phyloP scores from a whole-genome alignment of 2,329 filamentous ascomycete genomes.

The Epichloe glyceriae region DNA sequence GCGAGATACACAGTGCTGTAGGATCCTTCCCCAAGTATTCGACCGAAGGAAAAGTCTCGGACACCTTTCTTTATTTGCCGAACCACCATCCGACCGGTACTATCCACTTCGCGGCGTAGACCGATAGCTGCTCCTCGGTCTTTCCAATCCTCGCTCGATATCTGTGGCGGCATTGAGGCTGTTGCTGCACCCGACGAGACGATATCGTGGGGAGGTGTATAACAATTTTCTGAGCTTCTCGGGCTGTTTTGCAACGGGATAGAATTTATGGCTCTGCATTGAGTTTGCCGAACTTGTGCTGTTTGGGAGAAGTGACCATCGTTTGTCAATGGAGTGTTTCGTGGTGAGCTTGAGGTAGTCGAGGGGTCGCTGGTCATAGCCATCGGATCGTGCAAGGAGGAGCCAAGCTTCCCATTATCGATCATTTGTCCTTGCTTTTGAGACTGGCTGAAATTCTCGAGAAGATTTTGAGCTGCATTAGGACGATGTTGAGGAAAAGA shows the following conservation, averaged over 20 bases:
- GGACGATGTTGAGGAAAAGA: conserved; percentile 2
- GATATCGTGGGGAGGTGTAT: conserved; percentile 9
- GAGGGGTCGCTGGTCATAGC: background rate
- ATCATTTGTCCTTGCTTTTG: background rate
- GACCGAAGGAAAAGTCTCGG: conserved; percentile 88
- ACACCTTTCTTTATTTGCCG: conserved; percentile 92
- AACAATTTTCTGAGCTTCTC: conserved; percentile 38
- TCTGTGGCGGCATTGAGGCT: background rate
- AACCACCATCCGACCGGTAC: conserved; percentile 67
- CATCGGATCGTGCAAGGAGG: background rate
- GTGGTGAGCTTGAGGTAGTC: conserved; percentile 5
- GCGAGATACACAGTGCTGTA: conserved; percentile 94
- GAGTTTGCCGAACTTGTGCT: conserved; percentile 28
- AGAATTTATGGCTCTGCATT: conserved; percentile 41
- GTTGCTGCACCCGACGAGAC: conserved; percentile 23
- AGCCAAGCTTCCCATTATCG: background rate
- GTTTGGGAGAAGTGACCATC: conserved; percentile 9
- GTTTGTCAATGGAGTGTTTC: conserved; percentile 3
- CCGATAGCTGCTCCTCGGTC: conserved; percentile 84
- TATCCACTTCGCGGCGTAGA: conserved; percentile 70
- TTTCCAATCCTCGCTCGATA: conserved; percentile 80
- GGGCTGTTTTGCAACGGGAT: conserved; percentile 67
- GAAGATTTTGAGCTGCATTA: background rate
- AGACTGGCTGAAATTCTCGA: background rate
- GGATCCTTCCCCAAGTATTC: conserved; percentile 84